Base-by-base conservation (phyloP, 306 rosid genomes). In the Casuarina equisetifolia region DNA sequence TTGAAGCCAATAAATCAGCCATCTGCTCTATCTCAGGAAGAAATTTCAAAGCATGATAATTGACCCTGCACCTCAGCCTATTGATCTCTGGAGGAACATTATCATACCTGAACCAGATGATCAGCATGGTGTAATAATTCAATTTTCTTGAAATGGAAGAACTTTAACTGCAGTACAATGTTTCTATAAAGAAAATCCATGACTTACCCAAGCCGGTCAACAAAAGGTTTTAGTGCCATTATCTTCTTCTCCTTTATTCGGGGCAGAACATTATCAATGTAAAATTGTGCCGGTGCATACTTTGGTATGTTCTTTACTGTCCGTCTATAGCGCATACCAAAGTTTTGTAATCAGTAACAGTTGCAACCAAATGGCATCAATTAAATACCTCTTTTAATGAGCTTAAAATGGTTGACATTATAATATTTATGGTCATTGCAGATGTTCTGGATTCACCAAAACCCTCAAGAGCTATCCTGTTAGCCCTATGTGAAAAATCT, bases 211-310 rank as follows among this genome's bases (percentile, higher is more conserved):
- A 95, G 99, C 73, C 99, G 85, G 73, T 95, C 99, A 43, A 95
- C 99, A 88, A 95, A 95, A 74, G 99, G 99, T 88, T 95, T 95
- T 74, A 95, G 87, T 79, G 99, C 91, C 99, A 95, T 95, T 81
- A 95, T 93, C 88, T 92, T 92, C 89, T 95, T 95, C 88, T 95
- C 99, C 93, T 95, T 95, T 85, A 95, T 68, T 75, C 97, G 97
- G 67, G 99, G 99, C 79, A 95, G 90, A 85, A 95, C 99, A 84
- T 95, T 95, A 85, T 95, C 99, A 1, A 95, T 92, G 85, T 92
- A 95, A 91, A 95, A 95, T 43, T 95, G 94, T 3, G 97, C 97
- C 0, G 97, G 92, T 76, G 99, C 99, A 87, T 95, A 95, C 80
- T 95, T 95, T 50, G 99, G 99, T 67, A 95, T 95, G 83, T 95